Evolutionary conservation across 352 stramenopile genomes (phyloP), one percentile per base, ranked within the genome.

Genomic region (Lagenidium sp.): DNA sequence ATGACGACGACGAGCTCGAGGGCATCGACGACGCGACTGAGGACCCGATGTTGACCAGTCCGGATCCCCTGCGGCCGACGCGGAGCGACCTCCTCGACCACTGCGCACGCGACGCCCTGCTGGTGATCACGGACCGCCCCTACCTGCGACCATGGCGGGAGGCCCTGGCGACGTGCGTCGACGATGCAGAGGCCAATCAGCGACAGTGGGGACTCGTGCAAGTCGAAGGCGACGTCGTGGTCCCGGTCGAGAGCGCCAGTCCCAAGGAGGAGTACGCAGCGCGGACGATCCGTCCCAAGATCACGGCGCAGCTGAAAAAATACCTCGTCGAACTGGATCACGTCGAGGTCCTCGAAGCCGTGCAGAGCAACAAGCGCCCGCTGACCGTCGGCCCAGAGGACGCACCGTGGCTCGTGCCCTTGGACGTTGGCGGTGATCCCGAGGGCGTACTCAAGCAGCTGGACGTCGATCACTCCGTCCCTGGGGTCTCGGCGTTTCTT

Each of bases 161-260:
- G n/a, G 60, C 65, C 5, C 47, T 82, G 10, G 44, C 71, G 18
- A 50, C 57, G 31, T 65, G 79, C 16, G 81, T 72, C 18, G 45
- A 45, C 2, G 31, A 52, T 22, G 60, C 55, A 11, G 36, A 26
- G 36, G 47, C 35, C 11, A 70, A 60, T 10, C 50, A 78, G 18
- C 68, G 68, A 15, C 16, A 30, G 7, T 91, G 71, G 44, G 71
- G 68, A 0, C 42, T 99, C 40, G 81, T 95, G 50, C 85, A 98
- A 47, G 86, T 99, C 16, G 97, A 99, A 65, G 88, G 95, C 2
- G 95, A 99, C 53, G 98, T 99, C 24, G 82, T 99, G 20, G 94
- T 99, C 29, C 96, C 96, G 15, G 82, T 86, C 13, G 98, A 94
- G 64, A 66, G 80, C 23, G 92, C 83, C 7, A 91, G 69, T 12